phyloP scores from a whole-genome alignment of 2,329 filamentous ascomycete genomes.

The Berkeleyomyces basicola region DNA sequence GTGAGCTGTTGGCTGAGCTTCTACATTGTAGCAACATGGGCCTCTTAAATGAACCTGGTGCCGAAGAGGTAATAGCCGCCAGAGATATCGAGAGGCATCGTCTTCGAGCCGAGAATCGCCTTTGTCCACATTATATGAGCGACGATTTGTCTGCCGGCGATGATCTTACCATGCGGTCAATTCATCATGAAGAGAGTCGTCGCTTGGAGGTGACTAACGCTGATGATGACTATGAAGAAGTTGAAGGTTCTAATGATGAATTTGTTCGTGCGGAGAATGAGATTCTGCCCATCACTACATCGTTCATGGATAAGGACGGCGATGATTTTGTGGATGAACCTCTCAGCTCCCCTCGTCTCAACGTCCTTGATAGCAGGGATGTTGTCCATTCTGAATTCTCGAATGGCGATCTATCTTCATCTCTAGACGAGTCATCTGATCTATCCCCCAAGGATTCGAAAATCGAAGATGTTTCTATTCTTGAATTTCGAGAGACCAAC shows the following conservation, averaged over 20 bases:
- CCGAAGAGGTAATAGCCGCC: conserved; percentile 67
- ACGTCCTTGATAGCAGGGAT: conserved; percentile 33
- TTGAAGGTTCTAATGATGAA: conserved; percentile 45
- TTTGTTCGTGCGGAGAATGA: conserved; percentile 67
- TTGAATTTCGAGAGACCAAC: not conserved
- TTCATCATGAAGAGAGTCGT: conserved; percentile 39
- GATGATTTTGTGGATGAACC: conserved; percentile 68
- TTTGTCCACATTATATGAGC: conserved; percentile 28
- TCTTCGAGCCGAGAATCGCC: conserved; percentile 59
- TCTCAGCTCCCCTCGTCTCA: conserved; percentile 49
- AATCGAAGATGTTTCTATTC: conserved; percentile 7
- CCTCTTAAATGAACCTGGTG: conserved; percentile 76
- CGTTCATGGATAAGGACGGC: conserved; percentile 47
- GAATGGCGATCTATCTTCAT: conserved; percentile 15
- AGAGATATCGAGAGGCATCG: conserved; percentile 70
- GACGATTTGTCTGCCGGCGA: conserved; percentile 32
- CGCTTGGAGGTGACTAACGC: conserved; percentile 67
- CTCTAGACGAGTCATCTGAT: conserved; percentile 4
- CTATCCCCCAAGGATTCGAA: conserved; percentile 5
- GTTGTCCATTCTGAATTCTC: conserved; percentile 27
- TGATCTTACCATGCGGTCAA: conserved; percentile 41
- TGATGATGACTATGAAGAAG: conserved; percentile 88
- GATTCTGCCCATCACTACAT: conserved; percentile 49
- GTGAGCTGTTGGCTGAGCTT: conserved; percentile 94
- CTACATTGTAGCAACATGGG: conserved; percentile 99